Conservation (phyloP, 129 eudicot genomes). For the Daucus carota region DH1_v3.0 NC_030381.2:19185501-19186000, state of each 20-base stretch:
- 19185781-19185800: not conserved
- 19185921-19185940: constrained; percentile 13
- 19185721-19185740: constrained; percentile 6
- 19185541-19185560: not conserved
- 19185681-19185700: constrained; percentile 4
- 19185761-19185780: not conserved
- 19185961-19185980: constrained; percentile 25
- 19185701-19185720: constrained; percentile 6
- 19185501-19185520: not conserved
- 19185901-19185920: constrained; percentile 16
- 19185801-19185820: not conserved
- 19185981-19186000: not conserved
- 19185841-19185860: constrained; percentile 11
- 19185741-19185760: not conserved
- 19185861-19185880: constrained; percentile 13
- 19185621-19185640: constrained; percentile 4
- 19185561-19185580: not conserved
- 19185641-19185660: constrained; percentile 3
- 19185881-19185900: constrained; percentile 11
- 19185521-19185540: not conserved
- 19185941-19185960: not conserved
- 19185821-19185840: not conserved
- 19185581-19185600: constrained; percentile 3
- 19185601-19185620: not conserved
- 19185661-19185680: not conserved